Base-by-base conservation (phyloP, 2,329 filamentous ascomycete genomes). In the Blastomyces gilchristii region DNA sequence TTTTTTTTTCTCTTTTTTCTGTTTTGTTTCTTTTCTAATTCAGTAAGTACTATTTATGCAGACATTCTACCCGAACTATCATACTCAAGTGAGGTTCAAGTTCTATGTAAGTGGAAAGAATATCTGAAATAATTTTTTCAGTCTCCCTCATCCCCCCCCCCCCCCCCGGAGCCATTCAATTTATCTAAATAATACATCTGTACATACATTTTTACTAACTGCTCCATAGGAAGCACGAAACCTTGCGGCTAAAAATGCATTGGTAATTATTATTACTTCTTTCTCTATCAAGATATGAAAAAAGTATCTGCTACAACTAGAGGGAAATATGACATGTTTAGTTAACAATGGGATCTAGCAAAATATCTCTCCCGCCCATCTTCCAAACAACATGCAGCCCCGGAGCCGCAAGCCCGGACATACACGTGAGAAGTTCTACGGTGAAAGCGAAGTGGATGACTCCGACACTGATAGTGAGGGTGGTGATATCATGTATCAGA, bases 91-190 rank as follows among this genome's bases (percentile, higher is more conserved):
- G 41, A 58, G 41, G 22, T 58, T 31, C 41, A 45, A 58, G 41
- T 58, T 58, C 56, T 58, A 58, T 47, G 56, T 58, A 47, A 58
- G 56, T 58, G 56, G 47, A 31, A 6, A 43, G 12, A 43, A 16
- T 47, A 45, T 45, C 25, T 58, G 22, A 58, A 28, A n/a, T 31
- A n/a, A 22, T 58, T 25, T 39, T 53, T 47, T n/a, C 16, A n/a
- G 16, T 5, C 47, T 5, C 6, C n/a, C 47, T 8, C 9, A 50
- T 52, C 22, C 49, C n/a, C n/a, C n/a, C n/a, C n/a, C n/a, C n/a
- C n/a, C n/a, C n/a, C n/a, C n/a, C n/a, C n/a, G n/a, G n/a, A 22
- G n/a, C n/a, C n/a, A 22, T 22, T 22, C n/a, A 22, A 22, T 22
- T 22, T 22, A 22, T 22, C n/a, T 22, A 22, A 22, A 22, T 52